Base-by-base conservation (phyloP, 108 stramenopile genomes). In the Nitzschia sp. region DNA sequence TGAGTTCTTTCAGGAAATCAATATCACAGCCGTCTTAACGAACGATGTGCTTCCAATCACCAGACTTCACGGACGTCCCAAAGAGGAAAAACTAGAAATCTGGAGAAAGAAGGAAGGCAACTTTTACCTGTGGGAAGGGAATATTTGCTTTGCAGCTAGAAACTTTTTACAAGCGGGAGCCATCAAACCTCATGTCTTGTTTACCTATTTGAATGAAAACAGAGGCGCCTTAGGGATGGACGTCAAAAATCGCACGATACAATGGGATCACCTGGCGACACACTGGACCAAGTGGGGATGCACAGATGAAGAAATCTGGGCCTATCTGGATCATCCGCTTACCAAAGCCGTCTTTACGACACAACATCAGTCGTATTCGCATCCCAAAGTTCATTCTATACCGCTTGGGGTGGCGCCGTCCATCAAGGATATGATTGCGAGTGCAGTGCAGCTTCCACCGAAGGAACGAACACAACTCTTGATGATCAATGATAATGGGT, bases 301-400 rank as follows among this genome's bases (percentile, higher is more conserved):
- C 9, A 61, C 60, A 1, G 60, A 61, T 45, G 41, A 61, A 2
- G 38, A 41, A 16, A 0, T 72, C 16, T 56, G 53, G 36, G 22
- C 22, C 9, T 85, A 85, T 66, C 41, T 85, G 0, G 56, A 85
- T 38, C 78, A 81, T 34, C 62, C 78, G 32, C 68, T 77, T 29
- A 63, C 79, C 0, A 67, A 61, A 3, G 81, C 76, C 0, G 55
- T 82, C 21, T 69, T 85, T 53, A 85, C 84, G 11, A 53, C 67
- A 0, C 75, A 78, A 21, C 79, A 80, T 57, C 84, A 85, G 56
- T 53, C 58, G 3, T 30, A 75, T 21, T 41, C 71, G 28, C 84
- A 85, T 53, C 80, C 79, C 38, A 85, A 85, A 46, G 79, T 77
- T 0, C 45, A 72, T 27, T 82, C 84, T 0, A 6, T 85, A 9